Conservation (phyloP, 495 filamentous ascomycete genomes). For the Talaromyces liani region DNA sequence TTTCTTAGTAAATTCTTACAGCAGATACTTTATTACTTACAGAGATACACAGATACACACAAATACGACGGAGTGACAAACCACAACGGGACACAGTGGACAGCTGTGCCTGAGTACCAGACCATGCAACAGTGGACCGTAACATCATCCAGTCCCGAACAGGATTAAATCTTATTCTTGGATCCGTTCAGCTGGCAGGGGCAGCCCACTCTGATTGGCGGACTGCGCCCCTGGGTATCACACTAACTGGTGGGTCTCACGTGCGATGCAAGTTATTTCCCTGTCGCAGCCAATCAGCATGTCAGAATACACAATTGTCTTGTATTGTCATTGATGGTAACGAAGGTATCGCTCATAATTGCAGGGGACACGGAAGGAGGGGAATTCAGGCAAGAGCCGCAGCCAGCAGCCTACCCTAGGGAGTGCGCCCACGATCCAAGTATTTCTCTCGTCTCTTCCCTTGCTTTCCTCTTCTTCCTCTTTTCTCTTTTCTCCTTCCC, state of each 20-base stretch:
- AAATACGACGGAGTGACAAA: neutral
- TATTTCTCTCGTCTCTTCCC: slow-evolving; percentile 7
- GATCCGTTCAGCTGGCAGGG: neutral
- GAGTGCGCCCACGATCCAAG: neutral
- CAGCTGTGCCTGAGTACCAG: neutral
- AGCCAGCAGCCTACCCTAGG: neutral
- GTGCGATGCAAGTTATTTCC: neutral
- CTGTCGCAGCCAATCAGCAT: neutral
- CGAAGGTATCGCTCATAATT: neutral
- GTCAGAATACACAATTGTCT: neutral
- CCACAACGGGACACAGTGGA: no score
- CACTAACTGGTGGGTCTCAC: neutral
- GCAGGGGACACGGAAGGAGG: neutral
- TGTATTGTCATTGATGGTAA: neutral
- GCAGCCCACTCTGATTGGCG: neutral
- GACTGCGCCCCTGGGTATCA: neutral
- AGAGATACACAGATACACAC: neutral
- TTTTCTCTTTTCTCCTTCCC: slow-evolving; percentile 15
- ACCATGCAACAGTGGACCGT: neutral
- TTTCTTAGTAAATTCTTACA: no score
- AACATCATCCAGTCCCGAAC: neutral
- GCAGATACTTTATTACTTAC: neutral
- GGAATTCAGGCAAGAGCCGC: neutral
- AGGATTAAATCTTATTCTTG: neutral
- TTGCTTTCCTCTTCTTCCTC: slow-evolving; percentile 15